A percentile compares a stretch with the other conserved stretches of the same genome.
phyloP scores from a whole-genome alignment of 352 stramenopile genomes.

The Globisporangium apiculatum region DNA sequence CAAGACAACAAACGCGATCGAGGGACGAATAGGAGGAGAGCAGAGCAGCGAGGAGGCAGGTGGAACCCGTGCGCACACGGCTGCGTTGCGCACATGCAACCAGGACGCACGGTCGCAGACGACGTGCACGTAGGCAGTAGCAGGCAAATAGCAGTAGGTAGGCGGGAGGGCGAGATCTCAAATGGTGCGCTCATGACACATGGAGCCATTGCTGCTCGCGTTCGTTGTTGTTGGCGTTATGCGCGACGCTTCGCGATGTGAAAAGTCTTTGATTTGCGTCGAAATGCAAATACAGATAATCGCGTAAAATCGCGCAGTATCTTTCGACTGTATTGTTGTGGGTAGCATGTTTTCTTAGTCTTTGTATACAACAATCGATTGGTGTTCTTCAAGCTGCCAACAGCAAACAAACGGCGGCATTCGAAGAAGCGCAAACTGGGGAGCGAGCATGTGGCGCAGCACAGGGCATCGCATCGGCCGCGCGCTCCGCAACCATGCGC shows the following conservation, averaged over 20 bases:
- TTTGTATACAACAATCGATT: not conserved
- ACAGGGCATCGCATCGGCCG: not conserved
- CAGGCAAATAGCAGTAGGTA: not conserved
- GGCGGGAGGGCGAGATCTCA: not conserved
- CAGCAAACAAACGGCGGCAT: not conserved
- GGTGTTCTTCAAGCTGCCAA: not conserved
- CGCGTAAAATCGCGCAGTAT: not conserved
- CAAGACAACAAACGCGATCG: not conserved
- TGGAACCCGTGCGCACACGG: not conserved
- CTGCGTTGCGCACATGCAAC: not conserved
- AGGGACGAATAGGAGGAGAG: not conserved
- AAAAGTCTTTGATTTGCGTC: not conserved
- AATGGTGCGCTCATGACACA: not conserved
- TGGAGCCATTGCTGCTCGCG: not conserved
- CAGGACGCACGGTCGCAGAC: not conserved
- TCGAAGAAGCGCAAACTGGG: not conserved
- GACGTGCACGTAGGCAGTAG: not conserved
- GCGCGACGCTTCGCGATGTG: not conserved
- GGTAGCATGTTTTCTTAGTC: too few relatives aligned
- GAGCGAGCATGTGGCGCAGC: conserved; percentile 1
- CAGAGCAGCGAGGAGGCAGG: not conserved
- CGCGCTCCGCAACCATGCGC: not conserved
- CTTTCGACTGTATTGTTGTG: not conserved
- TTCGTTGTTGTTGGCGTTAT: not conserved
- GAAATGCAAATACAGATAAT: not conserved